Conservation (phyloP, 2,329 filamentous ascomycete genomes). For the Aureobasidium sp. region DNA sequence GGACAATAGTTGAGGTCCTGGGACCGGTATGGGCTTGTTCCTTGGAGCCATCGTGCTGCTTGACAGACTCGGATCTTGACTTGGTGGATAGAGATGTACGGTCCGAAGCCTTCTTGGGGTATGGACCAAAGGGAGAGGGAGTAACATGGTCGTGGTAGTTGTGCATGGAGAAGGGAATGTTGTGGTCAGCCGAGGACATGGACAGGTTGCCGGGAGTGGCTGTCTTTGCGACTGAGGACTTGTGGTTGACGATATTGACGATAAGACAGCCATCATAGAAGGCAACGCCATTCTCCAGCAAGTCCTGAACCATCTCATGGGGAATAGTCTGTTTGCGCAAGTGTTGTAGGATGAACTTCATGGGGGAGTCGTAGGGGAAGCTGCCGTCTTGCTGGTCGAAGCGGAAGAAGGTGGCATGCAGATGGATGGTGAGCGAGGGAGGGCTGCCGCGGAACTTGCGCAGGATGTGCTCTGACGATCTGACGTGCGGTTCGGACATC, state of each 20-base stretch:
- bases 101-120: constrained; percentile 38
- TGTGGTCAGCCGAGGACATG: constrained; percentile 48
- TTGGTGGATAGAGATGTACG: constrained; percentile 36
- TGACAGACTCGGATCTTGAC: constrained; percentile 29
- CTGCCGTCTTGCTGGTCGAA: constrained; percentile 93
- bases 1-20: constrained; percentile 66
- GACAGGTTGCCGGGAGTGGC: constrained; percentile 37
- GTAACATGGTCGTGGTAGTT: constrained; percentile 87
- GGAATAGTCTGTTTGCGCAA: constrained; percentile 69
- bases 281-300: constrained; percentile 60
- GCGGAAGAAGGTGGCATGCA: constrained; percentile 77
- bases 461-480: constrained; percentile 70
- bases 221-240: constrained; percentile 53
- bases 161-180: constrained; percentile 73
- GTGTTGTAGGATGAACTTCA: constrained; percentile 74
- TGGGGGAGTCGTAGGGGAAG: constrained; percentile 86
- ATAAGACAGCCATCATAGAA: constrained; percentile 96
- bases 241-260: constrained; percentile 87
- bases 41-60: constrained; percentile 33
- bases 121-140: constrained; percentile 76
- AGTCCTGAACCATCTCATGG: constrained; percentile 76
- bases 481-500: constrained; percentile 42
- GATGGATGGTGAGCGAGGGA: constrained; percentile 78
- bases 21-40: constrained; percentile 34
- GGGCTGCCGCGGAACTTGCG: constrained; percentile 64